Base-by-base conservation (phyloP, 163 green algal species). In the Prototheca wickerhamii region DNA sequence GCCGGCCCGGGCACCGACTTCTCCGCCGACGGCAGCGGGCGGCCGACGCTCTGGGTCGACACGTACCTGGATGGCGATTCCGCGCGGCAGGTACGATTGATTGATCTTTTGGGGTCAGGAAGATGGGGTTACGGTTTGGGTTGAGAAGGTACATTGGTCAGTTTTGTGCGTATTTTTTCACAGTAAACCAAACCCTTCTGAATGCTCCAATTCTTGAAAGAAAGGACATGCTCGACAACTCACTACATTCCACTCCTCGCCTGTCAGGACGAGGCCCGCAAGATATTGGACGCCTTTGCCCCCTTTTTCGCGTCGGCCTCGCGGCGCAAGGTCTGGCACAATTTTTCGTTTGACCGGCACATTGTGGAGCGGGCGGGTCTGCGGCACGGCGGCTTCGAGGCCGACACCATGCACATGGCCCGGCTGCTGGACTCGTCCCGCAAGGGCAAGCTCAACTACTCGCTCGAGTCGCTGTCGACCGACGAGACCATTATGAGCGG, bases 371-470 rank as follows among this genome's bases (percentile, higher is more conserved):
- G 75, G 30, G 50, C 68, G 26, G 61, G 70, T 33, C 23, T 79
- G 34, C 25, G 33, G 29, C 80, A 89, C 29, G 56, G 33, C 4
- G 92, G 92, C 37, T 97, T 98, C 74, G 72, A 35, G n/a, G 92
- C 72, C 2, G 92, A 98, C 80, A 98, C 92, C 1, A 89, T 98
- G 82, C 92, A 98, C 84, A 96, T 98, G 91, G 91, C 92, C n/a
- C 81, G 92, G n/a, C 78, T 98, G 60, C 87, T 78, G 65, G 87
- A 98, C 62, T 84, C 87, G 3, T 84, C 71, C 2, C 76, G 90
- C 31, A 65, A 71, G 65, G 66, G 60, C 30, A 79, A 77, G 31
- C 78, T 71, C 4, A 79, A 69, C 2, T 96, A 95, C 70, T 82
- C 73, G 17, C 80, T 95, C 52, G 88, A 88, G 50, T 74, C 61